A percentile compares a stretch with the other conserved stretches of the same genome.
These are phyloP conservation scores for Spinacia oleracea DNA, from an alignment of 179 eudicot genomes.

Conservation along the genomic window DNA sequence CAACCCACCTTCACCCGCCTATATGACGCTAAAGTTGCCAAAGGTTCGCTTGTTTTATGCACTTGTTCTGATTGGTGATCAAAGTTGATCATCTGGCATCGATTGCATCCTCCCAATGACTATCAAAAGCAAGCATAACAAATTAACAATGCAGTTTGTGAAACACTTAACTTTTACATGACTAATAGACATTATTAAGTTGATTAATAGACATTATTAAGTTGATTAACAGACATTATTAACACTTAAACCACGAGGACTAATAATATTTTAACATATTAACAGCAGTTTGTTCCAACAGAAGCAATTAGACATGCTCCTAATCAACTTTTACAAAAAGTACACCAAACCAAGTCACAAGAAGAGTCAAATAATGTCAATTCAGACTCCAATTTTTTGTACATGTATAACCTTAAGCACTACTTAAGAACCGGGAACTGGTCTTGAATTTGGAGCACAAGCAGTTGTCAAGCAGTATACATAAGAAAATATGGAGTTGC, in stretches of 20 bases:
- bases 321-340: background rate
- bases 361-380: background rate
- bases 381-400: background rate
- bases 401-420: background rate
- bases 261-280: too few relatives aligned
- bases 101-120: slow-evolving; percentile 95
- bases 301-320: background rate
- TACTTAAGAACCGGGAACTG: background rate
- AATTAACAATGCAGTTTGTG: background rate
- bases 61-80: slow-evolving; percentile 49
- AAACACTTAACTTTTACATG: too few relatives aligned
- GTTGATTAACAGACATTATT: too few relatives aligned
- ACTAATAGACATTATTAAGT: too few relatives aligned
- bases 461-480: background rate
- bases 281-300: background rate
- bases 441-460: background rate
- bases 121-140: slow-evolving; percentile 30
- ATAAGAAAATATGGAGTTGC: background rate
- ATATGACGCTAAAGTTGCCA: slow-evolving; percentile 87
- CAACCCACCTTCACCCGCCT: slow-evolving; percentile 70
- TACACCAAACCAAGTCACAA: background rate
- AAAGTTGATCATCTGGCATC: slow-evolving; percentile 93
- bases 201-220: background rate
- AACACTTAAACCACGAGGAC: background rate
- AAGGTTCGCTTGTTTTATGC: slow-evolving; percentile 70